A percentile compares a stretch with the other conserved stretches of the same genome.
Evolutionary conservation across 352 stramenopile genomes (phyloP).

Genomic region (Pythium sp.): DNA sequence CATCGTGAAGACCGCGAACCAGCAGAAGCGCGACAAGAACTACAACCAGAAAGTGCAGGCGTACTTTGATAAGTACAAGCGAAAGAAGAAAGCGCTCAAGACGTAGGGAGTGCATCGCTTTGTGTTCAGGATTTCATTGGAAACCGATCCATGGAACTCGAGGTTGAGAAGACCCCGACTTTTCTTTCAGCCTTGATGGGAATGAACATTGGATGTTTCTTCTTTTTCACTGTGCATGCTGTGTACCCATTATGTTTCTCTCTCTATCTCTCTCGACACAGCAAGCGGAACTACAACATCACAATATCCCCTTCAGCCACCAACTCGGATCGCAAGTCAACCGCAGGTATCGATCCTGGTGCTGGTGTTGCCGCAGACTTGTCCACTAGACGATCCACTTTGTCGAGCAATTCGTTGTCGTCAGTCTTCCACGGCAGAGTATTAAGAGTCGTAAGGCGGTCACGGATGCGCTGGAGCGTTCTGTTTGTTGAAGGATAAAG

Average conservation of each 20-base stretch:
- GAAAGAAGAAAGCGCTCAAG: slow-evolving; percentile 94
- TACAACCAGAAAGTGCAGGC: slow-evolving; percentile 95
- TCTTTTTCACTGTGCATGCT: not conserved
- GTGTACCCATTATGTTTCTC: not conserved
- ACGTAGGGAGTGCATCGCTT: slow-evolving; percentile 36
- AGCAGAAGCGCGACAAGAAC: slow-evolving; percentile 98
- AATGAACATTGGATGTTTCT: not conserved
- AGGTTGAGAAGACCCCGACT: not conserved
- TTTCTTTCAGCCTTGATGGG: not conserved
- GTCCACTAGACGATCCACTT: slow-evolving; percentile 19
- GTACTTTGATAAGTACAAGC: slow-evolving; percentile 96
- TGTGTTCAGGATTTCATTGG: not conserved
- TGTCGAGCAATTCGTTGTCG: slow-evolving; percentile 46
- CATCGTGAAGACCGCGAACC: slow-evolving; percentile 97
- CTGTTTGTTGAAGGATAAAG: slow-evolving; percentile 19
- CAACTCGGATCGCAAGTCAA: not conserved
- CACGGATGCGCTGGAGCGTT: slow-evolving; percentile 57
- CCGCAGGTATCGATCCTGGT: not conserved
- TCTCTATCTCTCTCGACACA: not conserved
- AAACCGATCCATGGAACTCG: not conserved
- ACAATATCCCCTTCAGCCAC: slow-evolving; percentile 17
- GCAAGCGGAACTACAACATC: not conserved
- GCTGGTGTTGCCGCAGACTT: not conserved
- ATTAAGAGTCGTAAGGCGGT: slow-evolving; percentile 56
- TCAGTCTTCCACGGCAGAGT: slow-evolving; percentile 44